Conservation (phyloP, 176 grass and related monocot genomes). For the Ampelocalamus luodianensis region DNA sequence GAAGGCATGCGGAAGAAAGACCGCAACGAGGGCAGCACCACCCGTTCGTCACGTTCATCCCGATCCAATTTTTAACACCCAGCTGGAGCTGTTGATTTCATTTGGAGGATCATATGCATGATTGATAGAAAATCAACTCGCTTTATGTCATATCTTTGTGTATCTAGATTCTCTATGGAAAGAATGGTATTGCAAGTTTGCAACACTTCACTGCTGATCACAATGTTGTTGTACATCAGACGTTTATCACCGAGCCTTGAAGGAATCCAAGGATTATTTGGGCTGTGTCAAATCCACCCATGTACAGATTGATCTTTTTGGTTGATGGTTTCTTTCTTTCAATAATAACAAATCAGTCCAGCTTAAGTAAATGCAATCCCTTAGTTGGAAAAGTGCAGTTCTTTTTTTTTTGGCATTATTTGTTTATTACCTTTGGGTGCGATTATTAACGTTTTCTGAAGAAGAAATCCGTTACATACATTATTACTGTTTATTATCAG, state of each 20-base stretch:
- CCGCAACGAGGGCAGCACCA: constrained; percentile 50
- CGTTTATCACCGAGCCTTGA: background rate
- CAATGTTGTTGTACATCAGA: constrained; percentile 22
- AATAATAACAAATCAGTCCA: background rate
- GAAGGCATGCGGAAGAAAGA: constrained; percentile 86
- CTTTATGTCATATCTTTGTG: background rate
- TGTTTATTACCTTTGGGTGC: background rate
- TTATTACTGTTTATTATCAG: background rate
- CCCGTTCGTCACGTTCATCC: constrained; percentile 63
- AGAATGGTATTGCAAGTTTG: constrained; percentile 6
- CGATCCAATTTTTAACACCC: constrained; percentile 35
- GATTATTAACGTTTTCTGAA: background rate
- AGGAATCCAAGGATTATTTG: constrained; percentile 1
- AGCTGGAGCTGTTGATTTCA: constrained; percentile 21
- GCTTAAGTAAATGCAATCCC: background rate
- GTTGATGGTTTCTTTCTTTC: constrained; percentile 4
- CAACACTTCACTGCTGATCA: constrained; percentile 30
- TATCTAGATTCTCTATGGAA: constrained; percentile 12
- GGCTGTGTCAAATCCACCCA: too few relatives aligned
- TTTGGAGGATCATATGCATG: constrained; percentile 16
- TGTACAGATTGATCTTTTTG: constrained; percentile 27
- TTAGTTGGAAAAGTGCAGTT: background rate
- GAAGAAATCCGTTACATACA: background rate
- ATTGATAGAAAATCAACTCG: constrained; percentile 29
- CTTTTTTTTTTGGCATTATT: background rate